Evolutionary conservation across 805 yeast genomes (phyloP).

Genomic region (Candida andamanensis): DNA sequence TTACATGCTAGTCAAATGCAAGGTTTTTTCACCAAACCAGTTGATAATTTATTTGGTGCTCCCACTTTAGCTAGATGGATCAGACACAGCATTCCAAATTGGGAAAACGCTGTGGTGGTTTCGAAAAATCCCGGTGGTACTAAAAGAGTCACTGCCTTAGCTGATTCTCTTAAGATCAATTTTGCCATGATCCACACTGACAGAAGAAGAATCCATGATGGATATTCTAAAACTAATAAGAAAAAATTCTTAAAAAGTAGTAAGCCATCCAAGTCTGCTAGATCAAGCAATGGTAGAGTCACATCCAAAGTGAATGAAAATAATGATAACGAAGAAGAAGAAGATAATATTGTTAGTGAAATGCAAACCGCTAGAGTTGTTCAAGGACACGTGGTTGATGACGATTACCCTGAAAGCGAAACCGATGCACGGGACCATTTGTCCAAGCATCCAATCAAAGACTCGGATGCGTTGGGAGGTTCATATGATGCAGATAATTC

Average conservation of each 20-base stretch:
- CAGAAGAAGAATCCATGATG: constrained; percentile 82
- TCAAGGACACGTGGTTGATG: constrained; percentile 95
- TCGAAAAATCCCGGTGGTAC: constrained; percentile 99
- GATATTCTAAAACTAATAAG: constrained; percentile 33
- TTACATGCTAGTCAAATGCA: constrained; percentile 97
- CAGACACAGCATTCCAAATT: constrained; percentile 79
- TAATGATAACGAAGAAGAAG: constrained; percentile 43
- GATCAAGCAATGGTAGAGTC: too few relatives aligned
- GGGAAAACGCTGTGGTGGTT: constrained; percentile 87
- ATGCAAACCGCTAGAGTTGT: constrained; percentile 95
- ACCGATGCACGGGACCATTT: constrained; percentile 5
- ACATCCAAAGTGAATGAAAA: constrained; percentile 44
- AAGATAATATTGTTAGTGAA: constrained; percentile 67
- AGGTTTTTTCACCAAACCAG: constrained; percentile 96
- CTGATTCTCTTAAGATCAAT: constrained; percentile 92
- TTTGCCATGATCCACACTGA: constrained; percentile 99
- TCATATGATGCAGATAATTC: constrained; percentile 68
- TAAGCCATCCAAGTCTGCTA: constrained; percentile 7
- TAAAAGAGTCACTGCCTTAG: constrained; percentile 93
- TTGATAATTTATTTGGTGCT: constrained; percentile 92
- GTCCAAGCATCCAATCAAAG: constrained; percentile 13
- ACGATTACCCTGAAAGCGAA: constrained; percentile 43
- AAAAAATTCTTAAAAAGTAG: constrained; percentile 39
- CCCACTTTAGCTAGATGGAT: constrained; percentile 97
- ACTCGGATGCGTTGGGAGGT: constrained; percentile 68